These are phyloP conservation scores for Colletotrichum sp. DNA, from an alignment of 2,329 filamentous ascomycete species.

Conservation along the genomic window DNA sequence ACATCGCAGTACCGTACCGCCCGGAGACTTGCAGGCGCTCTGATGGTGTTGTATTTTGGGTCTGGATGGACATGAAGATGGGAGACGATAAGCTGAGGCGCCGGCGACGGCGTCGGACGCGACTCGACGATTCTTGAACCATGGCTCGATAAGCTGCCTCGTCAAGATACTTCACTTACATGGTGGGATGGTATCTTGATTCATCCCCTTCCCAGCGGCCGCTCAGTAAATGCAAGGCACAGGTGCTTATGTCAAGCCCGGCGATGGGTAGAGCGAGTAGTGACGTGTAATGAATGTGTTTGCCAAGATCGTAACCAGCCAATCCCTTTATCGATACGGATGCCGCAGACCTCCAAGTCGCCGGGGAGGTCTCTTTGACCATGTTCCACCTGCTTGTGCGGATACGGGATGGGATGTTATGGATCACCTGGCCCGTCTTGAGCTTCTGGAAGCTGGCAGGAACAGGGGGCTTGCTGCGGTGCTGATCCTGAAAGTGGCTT, in stretches of 20 bases:
- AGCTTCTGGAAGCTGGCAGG: constrained; percentile 15
- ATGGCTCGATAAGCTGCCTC: neutral
- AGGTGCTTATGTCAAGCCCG: neutral
- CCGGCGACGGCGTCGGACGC: neutral
- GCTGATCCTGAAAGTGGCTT: neutral
- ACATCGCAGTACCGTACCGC: neutral
- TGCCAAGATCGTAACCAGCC: neutral
- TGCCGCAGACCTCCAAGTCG: neutral
- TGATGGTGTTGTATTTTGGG: neutral
- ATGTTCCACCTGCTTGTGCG: neutral
- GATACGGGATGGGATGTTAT: neutral
- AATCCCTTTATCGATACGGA: constrained; percentile 1
- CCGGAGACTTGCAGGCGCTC: neutral
- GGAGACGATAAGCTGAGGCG: neutral
- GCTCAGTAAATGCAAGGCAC: neutral
- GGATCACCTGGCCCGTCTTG: constrained; percentile 7
- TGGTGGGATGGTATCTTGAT: neutral
- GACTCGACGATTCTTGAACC: neutral
- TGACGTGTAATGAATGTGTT: constrained; percentile 9
- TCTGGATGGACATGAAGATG: neutral
- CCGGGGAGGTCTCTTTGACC: neutral
- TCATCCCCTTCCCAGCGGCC: neutral
- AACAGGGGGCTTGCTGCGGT: neutral
- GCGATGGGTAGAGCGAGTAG: neutral
- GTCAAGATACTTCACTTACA: neutral